Evolutionary conservation across 352 stramenopile genomes (phyloP), one percentile per base, ranked within the genome.

Genomic region (Thalassiosira exigua): DNA sequence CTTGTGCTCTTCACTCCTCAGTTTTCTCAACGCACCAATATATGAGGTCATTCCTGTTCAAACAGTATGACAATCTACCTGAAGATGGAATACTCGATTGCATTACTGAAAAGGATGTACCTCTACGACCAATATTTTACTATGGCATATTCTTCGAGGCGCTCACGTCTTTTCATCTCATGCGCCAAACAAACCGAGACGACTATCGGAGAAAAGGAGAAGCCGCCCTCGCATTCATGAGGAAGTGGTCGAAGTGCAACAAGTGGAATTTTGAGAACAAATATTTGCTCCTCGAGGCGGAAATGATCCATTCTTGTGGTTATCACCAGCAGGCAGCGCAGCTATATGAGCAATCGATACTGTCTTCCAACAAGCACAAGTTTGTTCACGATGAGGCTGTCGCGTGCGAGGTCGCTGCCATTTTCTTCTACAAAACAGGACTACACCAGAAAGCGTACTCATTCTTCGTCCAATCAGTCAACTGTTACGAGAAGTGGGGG

Each of bases 331-430:
- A 65, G 36, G 75, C 68, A 33, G 29, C 19, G 21, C 19, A 14
- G 26, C 70, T 7, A 41, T 83, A 83, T 32, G 46, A 79, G 26
- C 39, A 64, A 42, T 65, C 75, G 24, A 79, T 83, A 19, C 52
- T 46, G 29, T 66, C 58, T 61, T 66, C 74, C 51, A 12, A 69
- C 11, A 22, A 82, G 1, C 66, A 77, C 46, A 78, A 57, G 14
- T 30, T 57, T 57, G n/a, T 57, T 3, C 50, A 57, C 50, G 50
- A 57, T 21, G 50, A 57, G 4, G 50, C 22, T 7, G 22, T 57
- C 19, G 50, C 50, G 33, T 21, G 3, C 12, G 50, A 57, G 22
- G n/a, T 57, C 1, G 29, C 29, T 57, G 14, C 50, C 21, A 19
- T 14, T 12, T 57, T 57, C 50, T 57, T 57, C 22, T 3, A 0